Percentiles rank a stretch among this genome's conserved stretches.
phyloP scores from a whole-genome alignment of 768 basidiomycete genomes.

The Candolleomyces aberdarensis region DNA sequence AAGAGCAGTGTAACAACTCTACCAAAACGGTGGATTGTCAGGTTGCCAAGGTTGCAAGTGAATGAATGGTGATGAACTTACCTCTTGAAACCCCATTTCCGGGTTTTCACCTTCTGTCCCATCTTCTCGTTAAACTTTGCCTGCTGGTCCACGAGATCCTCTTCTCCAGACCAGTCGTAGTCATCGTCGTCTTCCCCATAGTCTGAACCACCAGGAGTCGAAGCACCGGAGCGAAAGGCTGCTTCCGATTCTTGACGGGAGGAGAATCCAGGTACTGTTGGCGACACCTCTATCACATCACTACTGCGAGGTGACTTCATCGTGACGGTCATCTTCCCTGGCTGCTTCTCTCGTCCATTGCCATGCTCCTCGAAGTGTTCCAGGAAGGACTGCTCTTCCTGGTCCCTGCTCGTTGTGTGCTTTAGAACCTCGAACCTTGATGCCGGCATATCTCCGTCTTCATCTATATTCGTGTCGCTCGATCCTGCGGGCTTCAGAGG shows the following conservation, averaged over 20 bases:
- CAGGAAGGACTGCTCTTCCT: neutral
- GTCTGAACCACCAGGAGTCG: constrained; percentile 53
- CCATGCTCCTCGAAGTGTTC: too few species aligned
- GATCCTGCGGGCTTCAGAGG: neutral
- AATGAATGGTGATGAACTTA: constrained; percentile 19
- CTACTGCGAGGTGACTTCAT: neutral
- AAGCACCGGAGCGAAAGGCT: constrained; percentile 14
- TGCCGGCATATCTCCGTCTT: constrained; percentile 1
- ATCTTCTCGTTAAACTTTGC: constrained; percentile 62
- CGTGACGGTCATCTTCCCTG: constrained; percentile 1
- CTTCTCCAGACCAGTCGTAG: constrained; percentile 78
- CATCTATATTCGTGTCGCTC: neutral
- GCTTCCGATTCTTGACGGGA: constrained; percentile 3
- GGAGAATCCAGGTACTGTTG: neutral
- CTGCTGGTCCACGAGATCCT: constrained; percentile 69
- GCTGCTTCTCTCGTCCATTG: too few species aligned
- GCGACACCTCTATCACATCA: neutral
- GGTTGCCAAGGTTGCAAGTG: neutral
- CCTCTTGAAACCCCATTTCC: constrained; percentile 55
- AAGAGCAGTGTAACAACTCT: constrained; percentile 63
- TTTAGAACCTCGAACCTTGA: neutral
- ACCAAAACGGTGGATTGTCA: neutral
- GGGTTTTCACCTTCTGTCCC: constrained; percentile 43
- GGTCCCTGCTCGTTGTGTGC: neutral
- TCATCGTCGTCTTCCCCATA: constrained; percentile 55